Evolutionary conservation across 495 filamentous ascomycete species (phyloP).

Genomic region (Penicillium samsonianum): DNA sequence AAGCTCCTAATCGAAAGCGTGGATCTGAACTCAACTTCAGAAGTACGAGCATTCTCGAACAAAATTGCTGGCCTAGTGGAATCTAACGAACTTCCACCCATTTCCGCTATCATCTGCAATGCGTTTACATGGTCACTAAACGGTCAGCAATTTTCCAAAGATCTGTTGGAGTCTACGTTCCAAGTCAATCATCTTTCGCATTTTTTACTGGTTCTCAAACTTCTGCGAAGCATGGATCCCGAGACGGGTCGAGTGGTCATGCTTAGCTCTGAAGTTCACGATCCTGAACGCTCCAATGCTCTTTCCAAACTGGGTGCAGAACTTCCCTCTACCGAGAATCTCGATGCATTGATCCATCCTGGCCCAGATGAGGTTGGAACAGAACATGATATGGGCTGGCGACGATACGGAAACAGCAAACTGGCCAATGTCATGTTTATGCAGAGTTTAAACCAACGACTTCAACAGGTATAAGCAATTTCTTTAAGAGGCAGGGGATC

Average conservation of each 20-base stretch:
- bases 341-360: conserved; percentile 21
- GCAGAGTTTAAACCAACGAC: conserved; percentile 43
- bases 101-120: conserved; percentile 47
- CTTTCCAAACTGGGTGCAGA: conserved; percentile 17
- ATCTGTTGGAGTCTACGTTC: conserved; percentile 48
- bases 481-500: not conserved
- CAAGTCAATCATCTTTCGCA: conserved; percentile 50
- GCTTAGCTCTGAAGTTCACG: conserved; percentile 45
- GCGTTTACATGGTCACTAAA: conserved; percentile 39
- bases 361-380: not conserved
- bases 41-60: conserved; percentile 37
- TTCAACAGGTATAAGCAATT: conserved; percentile 26
- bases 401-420: conserved; percentile 45
- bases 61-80: conserved; percentile 30
- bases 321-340: conserved; percentile 14
- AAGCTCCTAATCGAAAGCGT: conserved; percentile 34
- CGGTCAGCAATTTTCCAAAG: conserved; percentile 24
- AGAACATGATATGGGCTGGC: conserved; percentile 18
- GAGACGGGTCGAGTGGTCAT: conserved; percentile 45
- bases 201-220: conserved; percentile 42
- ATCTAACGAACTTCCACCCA: conserved; percentile 39
- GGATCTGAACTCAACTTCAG: conserved; percentile 41
- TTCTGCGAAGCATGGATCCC: conserved; percentile 47
- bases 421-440: conserved; percentile 46
- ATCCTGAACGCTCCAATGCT: conserved; percentile 22